Evolutionary conservation across 441 rosid genomes (phyloP), one percentile per base, ranked within the genome.

Genomic region (Populus hybrid): DNA sequence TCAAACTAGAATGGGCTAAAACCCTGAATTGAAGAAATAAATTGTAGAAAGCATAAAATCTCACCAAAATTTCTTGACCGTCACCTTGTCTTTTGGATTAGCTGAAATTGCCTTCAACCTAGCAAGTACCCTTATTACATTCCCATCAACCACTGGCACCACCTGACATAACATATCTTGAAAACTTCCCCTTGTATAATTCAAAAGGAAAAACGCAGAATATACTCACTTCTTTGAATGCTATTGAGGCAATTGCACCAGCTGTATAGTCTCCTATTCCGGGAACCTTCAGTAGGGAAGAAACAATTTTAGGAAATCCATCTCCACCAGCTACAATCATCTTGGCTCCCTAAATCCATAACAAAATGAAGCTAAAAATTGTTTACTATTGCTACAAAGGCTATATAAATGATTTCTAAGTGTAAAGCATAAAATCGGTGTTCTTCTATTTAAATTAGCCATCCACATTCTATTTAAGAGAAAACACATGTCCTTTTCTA

Each of bases 241-340:
- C 97, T 84, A 95, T 93, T 9, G 99, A 93, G 79, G 97, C 98
- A 71, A 95, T 90, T 80, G 98, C 99, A 77, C 99, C 99, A 21
- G 99, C 97, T 35, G 98, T 95, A 76, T 95, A 93, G 72, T 95
- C 93, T 78, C 99, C 98, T 70, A 95, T 95, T 80, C 99, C 98
- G 5, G 91, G 92, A 86, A 94, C 88, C 85, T 94, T 92, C 80
- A 79, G 80, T 69, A 94, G 84, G 72, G 88, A 75, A 67, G 90
- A 85, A 74, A 85, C 91, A 14, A 85, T 82, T 46, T 81, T 85
- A 9, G 99, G 99, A 84, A 95, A 93, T 74, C 88, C 87, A 35
- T 73, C 87, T 83, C 85, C 85, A 64, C 74, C 88, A 65, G 83
- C 84, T 79, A 80, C 88, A 78, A 95, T 90, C 98, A 88, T 93